Base-by-base conservation (phyloP, 306 rosid species). In the Malus asiatica region DNA sequence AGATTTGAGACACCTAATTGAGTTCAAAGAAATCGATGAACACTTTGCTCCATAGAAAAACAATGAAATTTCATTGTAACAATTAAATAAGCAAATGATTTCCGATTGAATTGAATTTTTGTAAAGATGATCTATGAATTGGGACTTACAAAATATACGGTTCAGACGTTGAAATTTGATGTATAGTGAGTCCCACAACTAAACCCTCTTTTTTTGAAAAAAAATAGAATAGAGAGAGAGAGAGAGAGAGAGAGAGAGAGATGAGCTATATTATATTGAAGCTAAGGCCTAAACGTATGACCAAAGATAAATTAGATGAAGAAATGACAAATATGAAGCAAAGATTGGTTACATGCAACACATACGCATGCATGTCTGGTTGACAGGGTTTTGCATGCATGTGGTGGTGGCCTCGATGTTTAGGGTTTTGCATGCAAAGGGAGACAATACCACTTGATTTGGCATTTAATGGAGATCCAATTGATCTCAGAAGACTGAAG, bases 381-480 rank as follows among this genome's bases (percentile, higher is more conserved):
- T 19, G 45, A 45, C 25, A 27, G 25, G 62, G 46, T 38, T 38
- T 38, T 38, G 42, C 9, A 7, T 38, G 42, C 45, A 20, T n/a
- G 67, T 12, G 57, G 74, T 45, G 68, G 74, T 68, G 73, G 45
- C 61, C 60, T 22, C 8, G 22, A 4, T 58, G 20, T 40, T 14
- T 76, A 55, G 9, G 40, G 20, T 33, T 22, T 76, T 76, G 52
- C 35, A 77, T 27, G 9, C n/a, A 40, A 62, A 59, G 15, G 22
- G 70, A 70, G 80, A 77, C 80, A 70, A 16, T 2, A 61, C 58
- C 68, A 60, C 18, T 52, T 77, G 68, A 45, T 69, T 45, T 44
- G 68, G 70, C 38, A 68, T 59, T 77, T 27, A 74, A 44, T 46
- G 13, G 23, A 51, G 68, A 57, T 4, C 51, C 11, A 66, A 9